These are phyloP conservation scores for Tetracladium maxilliforme DNA, from an alignment of 2,329 filamentous ascomycete genomes.

Conservation along the genomic window DNA sequence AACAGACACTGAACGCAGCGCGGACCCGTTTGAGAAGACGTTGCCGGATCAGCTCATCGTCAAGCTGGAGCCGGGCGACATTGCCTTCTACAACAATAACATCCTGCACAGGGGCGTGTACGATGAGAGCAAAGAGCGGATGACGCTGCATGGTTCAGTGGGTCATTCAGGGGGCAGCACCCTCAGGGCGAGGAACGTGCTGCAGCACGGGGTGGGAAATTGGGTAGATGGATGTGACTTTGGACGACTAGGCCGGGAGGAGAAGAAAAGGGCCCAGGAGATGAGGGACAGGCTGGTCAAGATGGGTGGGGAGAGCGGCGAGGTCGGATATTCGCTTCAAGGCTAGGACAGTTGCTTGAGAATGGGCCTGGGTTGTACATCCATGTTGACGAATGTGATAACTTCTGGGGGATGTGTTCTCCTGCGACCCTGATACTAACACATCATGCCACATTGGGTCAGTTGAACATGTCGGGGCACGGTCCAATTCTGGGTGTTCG, in stretches of 20 bases:
- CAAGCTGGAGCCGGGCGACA: constrained; percentile 55
- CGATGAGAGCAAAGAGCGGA: constrained; percentile 37
- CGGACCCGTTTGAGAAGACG: constrained; percentile 45
- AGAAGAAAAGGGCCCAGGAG: constrained; percentile 35
- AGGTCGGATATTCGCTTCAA: constrained; percentile 48
- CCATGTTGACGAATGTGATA: no score
- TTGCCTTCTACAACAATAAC: constrained; percentile 84
- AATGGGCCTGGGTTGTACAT: no score
- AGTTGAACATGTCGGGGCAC: no score
- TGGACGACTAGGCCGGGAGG: no score
- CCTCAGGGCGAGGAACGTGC: constrained; percentile 52
- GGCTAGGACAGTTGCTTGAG: no score
- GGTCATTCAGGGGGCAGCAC: constrained; percentile 40
- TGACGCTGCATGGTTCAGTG: constrained; percentile 61
- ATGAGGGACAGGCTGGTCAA: constrained; percentile 50
- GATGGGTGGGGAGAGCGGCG: constrained; percentile 42
- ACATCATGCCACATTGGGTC: no score
- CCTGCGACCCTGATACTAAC: no score
- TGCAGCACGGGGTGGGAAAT: constrained; percentile 58
- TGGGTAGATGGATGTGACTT: constrained; percentile 40
- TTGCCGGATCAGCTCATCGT: constrained; percentile 54
- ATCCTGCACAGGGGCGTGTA: constrained; percentile 66
- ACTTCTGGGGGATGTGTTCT: no score
- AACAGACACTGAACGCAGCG: constrained; percentile 53
- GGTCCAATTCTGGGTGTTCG: no score